Evolutionary conservation across 176 grass and related monocot genomes (phyloP), one percentile per base, ranked within the genome.

Genomic region (Alloteropsis semialata): DNA sequence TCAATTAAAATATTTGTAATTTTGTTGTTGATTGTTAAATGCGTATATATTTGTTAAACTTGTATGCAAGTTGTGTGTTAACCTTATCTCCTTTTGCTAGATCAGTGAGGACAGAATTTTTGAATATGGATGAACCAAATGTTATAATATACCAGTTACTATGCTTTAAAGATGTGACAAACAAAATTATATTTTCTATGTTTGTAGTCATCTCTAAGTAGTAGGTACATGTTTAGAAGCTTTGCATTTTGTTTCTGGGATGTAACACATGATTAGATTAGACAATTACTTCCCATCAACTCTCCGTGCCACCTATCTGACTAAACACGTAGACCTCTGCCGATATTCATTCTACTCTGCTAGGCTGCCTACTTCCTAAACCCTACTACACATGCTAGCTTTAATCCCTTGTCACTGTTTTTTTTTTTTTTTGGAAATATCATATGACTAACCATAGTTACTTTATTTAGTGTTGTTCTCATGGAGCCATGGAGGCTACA

Each of bases 281-380:
- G 4, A 66, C 75, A 48, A 83, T 83, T 51, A 63, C 59, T 83
- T 84, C 32, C 41, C 55, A 81, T 84, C 7, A 64, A 84, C 64
- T 61, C 76, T 76, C 57, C 18, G 21, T 79, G 75, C 68, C 59
- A 55, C 30, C 44, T 75, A 62, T 43, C 44, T 57, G 34, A 28
- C 39, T 75, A 41, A 53, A 87, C 63, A 76, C 48, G 64, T 65
- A 37, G 59, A 48, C 39, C 65, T 84, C 22, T 71, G 38, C 55
- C 75, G 61, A 76, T 64, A 29, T 84, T 72, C 27, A 37, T 38
- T 85, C 78, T 57, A 63, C 56, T 56, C 37, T 78, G 65, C n/a
- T 78, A 77, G 64, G 21, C 30, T 82, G 36, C 36, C 45, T 88
- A 64, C 3, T 36, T 49, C 61, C 59, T 80, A 73, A 49, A 80